phyloP scores from a whole-genome alignment of 768 basidiomycete species.

The Collybiopsis luxurians region DNA sequence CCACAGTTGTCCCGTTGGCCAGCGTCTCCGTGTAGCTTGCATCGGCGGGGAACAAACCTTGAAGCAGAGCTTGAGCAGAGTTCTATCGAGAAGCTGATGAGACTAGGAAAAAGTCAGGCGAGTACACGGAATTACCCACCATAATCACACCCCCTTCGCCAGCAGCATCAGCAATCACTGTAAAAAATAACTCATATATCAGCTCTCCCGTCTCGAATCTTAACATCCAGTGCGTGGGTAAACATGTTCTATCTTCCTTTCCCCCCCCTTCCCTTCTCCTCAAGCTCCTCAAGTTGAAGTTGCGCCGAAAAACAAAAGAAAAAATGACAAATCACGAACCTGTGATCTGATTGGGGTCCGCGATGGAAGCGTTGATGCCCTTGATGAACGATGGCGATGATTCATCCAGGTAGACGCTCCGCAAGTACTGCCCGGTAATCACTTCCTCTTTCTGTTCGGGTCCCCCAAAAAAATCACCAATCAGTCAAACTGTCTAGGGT shows the following conservation, averaged over 20 bases:
- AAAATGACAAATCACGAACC: slow-evolving; percentile 2
- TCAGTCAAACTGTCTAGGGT: too few relatives aligned
- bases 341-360: slow-evolving; percentile 33
- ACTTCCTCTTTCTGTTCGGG: slow-evolving; percentile 51
- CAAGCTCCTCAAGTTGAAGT: too few relatives aligned
- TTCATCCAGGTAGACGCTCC: slow-evolving; percentile 48
- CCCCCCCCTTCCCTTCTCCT: too few relatives aligned
- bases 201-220: too few relatives aligned
- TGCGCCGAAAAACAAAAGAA: background rate
- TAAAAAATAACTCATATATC: too few relatives aligned
- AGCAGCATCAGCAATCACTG: slow-evolving; percentile 63
- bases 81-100: slow-evolving; percentile 28
- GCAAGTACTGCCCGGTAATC: slow-evolving; percentile 52
- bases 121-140: background rate
- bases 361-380: slow-evolving; percentile 35
- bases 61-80: slow-evolving; percentile 63
- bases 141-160: slow-evolving; percentile 66
- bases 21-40: slow-evolving; percentile 46
- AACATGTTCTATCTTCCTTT: too few relatives aligned
- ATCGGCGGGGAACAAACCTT: slow-evolving; percentile 64
- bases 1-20: slow-evolving; percentile 62
- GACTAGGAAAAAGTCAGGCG: background rate
- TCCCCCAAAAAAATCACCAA: background rate
- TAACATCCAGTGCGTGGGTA: too few relatives aligned
- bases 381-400: slow-evolving; percentile 53